Conservation (phyloP, 1,284 basidiomycete species). For the Tranzscheliella williamsii region DNA sequence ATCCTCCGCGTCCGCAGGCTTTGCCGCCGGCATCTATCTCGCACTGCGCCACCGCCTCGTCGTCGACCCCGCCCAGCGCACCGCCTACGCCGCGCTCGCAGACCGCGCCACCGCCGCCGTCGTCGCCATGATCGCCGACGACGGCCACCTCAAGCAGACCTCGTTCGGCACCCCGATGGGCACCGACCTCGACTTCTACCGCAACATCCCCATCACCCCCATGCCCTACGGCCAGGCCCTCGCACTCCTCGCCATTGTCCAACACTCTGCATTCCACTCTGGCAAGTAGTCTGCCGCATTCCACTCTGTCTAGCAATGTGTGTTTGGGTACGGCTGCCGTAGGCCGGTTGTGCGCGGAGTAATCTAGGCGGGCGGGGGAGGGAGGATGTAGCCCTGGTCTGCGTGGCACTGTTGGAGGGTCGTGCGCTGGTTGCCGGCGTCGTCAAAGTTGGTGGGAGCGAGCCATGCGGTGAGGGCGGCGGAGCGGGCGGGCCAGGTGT, state of each 20-base stretch:
- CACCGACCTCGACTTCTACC: conserved; percentile 67
- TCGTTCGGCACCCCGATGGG: conserved; percentile 65
- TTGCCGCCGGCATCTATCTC: conserved; percentile 69
- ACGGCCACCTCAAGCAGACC: conserved; percentile 67
- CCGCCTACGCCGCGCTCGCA: conserved; percentile 64
- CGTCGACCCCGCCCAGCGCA: conserved; percentile 61
- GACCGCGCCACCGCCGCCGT: conserved; percentile 67
- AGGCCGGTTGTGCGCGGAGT: too few species aligned
- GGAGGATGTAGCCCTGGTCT: conserved; percentile 10
- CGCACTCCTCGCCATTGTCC: conserved; percentile 63
- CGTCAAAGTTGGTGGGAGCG: conserved; percentile 29
- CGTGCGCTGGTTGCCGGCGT: conserved; percentile 2
- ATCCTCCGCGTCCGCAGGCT: conserved; percentile 69
- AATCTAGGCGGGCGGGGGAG: neutral
- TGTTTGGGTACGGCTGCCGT: too few species aligned
- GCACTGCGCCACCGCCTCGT: conserved; percentile 66
- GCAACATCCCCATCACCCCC: conserved; percentile 69
- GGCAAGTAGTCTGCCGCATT: too few species aligned
- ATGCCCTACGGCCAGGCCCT: conserved; percentile 73
- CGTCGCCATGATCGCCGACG: conserved; percentile 66
- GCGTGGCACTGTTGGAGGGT: conserved; percentile 17
- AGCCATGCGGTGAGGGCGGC: conserved; percentile 37
- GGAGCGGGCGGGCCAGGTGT: conserved; percentile 37
- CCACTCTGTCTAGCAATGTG: too few species aligned
- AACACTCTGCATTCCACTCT: too few species aligned